These are phyloP conservation scores for Cenchrus americanus DNA, from an alignment of 176 grass and related monocot genomes.

Conservation along the genomic window DNA sequence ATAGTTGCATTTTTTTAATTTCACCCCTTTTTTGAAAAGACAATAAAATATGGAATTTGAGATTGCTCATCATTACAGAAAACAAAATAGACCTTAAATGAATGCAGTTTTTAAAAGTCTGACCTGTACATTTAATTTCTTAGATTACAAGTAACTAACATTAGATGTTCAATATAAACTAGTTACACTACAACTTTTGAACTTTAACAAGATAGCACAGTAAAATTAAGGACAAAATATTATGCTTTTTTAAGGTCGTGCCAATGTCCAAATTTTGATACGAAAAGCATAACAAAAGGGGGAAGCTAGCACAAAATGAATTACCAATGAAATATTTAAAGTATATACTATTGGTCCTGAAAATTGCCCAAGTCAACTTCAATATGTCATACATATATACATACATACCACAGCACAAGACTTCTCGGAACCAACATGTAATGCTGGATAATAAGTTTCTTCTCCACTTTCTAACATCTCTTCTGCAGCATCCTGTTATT, in stretches of 20 bases:
- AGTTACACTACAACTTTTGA: background rate
- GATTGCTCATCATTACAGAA: background rate
- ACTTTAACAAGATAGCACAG: background rate
- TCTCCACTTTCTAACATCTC: conserved; percentile 75
- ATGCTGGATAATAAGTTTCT: conserved; percentile 94
- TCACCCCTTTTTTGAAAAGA: background rate
- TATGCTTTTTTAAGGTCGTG: background rate
- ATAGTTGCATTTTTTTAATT: background rate
- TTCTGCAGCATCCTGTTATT: conserved; percentile 49
- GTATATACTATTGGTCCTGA: background rate
- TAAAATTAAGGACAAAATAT: background rate
- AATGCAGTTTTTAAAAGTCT: background rate
- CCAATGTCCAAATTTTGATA: background rate
- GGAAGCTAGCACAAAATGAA: background rate
- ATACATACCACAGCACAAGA: conserved; percentile 73
- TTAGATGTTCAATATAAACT: background rate
- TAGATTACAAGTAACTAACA: background rate
- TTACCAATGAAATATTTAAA: conserved; percentile 7
- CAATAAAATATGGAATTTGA: background rate
- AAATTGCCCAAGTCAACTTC: background rate
- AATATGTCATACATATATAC: conserved; percentile 46
- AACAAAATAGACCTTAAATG: background rate
- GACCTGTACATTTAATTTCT: background rate
- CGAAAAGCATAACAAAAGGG: conserved; percentile 1
- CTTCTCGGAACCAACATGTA: conserved; percentile 70